These are phyloP conservation scores for Fusarium pseudocircinatum DNA, from an alignment of 2,329 filamentous ascomycete genomes.

Conservation along the genomic window DNA sequence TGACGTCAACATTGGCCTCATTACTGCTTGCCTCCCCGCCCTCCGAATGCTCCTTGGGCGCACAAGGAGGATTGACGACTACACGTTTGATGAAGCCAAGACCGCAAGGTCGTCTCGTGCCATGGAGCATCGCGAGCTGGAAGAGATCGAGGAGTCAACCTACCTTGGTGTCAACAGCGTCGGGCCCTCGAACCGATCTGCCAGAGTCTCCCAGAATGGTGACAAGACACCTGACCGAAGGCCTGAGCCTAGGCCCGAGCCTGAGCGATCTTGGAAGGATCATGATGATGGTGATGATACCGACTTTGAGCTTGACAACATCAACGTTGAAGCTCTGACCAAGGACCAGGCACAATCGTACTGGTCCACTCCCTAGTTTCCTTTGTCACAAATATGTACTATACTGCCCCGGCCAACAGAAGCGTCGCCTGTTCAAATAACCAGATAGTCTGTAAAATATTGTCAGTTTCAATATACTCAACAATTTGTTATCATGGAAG, in stretches of 20 bases:
- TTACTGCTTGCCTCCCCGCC: slow-evolving; percentile 26
- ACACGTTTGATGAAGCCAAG: slow-evolving; percentile 20
- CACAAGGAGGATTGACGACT: slow-evolving; percentile 1
- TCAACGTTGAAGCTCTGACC: slow-evolving; percentile 18
- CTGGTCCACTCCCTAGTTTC: slow-evolving; percentile 14
- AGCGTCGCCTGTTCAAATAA: neutral
- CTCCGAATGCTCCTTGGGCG: slow-evolving; percentile 19
- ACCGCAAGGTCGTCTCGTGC: slow-evolving; percentile 9
- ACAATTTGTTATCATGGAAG: too few species aligned
- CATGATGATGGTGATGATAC: slow-evolving; percentile 4
- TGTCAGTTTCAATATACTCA: neutral
- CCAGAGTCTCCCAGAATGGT: neutral
- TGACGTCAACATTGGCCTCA: slow-evolving; percentile 30
- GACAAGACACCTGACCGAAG: neutral
- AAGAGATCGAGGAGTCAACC: slow-evolving; percentile 20
- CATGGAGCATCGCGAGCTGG: slow-evolving; percentile 19
- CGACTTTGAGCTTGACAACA: slow-evolving; percentile 15
- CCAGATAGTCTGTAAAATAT: neutral
- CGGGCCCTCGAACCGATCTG: slow-evolving; percentile 4
- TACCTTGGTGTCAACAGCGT: slow-evolving; percentile 11
- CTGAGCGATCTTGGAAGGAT: slow-evolving; percentile 13
- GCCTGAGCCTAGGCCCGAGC: neutral
- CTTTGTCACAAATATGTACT: neutral
- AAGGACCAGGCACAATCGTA: slow-evolving; percentile 26
- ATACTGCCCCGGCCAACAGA: neutral